Evolutionary conservation across 768 basidiomycete genomes (phyloP), one percentile per base, ranked within the genome.

Genomic region (Infundibulicybe gibba): DNA sequence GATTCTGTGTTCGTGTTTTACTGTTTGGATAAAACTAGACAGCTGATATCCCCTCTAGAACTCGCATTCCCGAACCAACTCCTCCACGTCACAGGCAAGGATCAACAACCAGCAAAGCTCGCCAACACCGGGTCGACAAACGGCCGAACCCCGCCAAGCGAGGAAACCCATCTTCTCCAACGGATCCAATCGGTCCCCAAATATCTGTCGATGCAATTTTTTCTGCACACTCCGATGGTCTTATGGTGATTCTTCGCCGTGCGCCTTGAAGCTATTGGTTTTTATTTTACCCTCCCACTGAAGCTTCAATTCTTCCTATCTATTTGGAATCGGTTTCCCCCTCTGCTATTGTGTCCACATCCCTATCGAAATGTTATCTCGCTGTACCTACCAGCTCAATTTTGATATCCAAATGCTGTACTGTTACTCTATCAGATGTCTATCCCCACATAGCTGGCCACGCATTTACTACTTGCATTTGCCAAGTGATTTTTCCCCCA

Each of bases 161-260:
- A 19, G 52, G 47, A 15, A 40, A 44, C 25, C 45, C 54, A 17
- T 48, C 52, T 10, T 46, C 54, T 32, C 53, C 52, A 13, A 48
- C 49, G 31, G 39, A 32, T 49, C 50, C 48, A 51, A 58, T 48
- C 30, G 67, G 63, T 9, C 67, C 64, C 13, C 76, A 76, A 54
- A 69, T 84, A 44, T 53, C 70, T 30, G 86, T 90, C 11, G 89
- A 90, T 56, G 85, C 87, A 2, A 90, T 91, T 45, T 90, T 91
- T 59, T 88, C 87, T 31, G 88, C 85, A 4, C 89, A 90, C 60
- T 90, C 89, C 21, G 89, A 91, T 58, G 89, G 89, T 4, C 70
- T 91, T 47, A 80, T 91, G 70, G 85, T 89, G 51, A 87, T 91
- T 53, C 65, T 91, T 11, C 79, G 89, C 16, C 67, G 73, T 40